Evolutionary conservation across 192 early-diverging fungal genomes (phyloP).

Genomic region (Piromyces sp.): DNA sequence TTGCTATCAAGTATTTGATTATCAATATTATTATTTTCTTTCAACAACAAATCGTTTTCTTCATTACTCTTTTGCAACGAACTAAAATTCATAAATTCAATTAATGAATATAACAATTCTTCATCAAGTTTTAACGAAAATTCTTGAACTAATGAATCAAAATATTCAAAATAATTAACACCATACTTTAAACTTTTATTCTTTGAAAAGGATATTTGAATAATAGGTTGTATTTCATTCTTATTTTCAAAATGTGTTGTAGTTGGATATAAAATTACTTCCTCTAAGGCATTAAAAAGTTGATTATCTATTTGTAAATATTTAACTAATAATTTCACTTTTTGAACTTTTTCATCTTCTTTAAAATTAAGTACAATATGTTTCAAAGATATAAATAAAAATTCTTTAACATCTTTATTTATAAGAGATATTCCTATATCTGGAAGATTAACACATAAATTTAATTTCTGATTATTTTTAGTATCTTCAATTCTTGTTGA

Average conservation of each 20-base stretch:
- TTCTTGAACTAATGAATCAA: conserved; percentile 79
- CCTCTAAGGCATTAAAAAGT: conserved; percentile 63
- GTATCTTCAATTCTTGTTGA: background rate
- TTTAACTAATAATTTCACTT: background rate
- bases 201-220: conserved; percentile 57
- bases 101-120: conserved; percentile 66
- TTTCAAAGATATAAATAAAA: background rate
- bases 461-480: background rate
- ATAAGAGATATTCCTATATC: background rate
- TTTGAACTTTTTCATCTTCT: background rate
- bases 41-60: background rate
- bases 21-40: conserved; percentile 33
- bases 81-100: conserved; percentile 75
- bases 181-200: conserved; percentile 86
- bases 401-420: background rate
- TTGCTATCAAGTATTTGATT: conserved; percentile 53
- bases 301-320: conserved; percentile 82
- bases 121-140: conserved; percentile 87
- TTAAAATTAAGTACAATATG: background rate
- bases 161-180: conserved; percentile 87
- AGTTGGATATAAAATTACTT: conserved; percentile 89
- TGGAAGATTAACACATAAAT: background rate
- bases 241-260: conserved; percentile 43
- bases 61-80: background rate
- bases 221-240: conserved; percentile 30